phyloP scores from a whole-genome alignment of 2,329 filamentous ascomycete genomes.

The Neonectria coccinea region DNA sequence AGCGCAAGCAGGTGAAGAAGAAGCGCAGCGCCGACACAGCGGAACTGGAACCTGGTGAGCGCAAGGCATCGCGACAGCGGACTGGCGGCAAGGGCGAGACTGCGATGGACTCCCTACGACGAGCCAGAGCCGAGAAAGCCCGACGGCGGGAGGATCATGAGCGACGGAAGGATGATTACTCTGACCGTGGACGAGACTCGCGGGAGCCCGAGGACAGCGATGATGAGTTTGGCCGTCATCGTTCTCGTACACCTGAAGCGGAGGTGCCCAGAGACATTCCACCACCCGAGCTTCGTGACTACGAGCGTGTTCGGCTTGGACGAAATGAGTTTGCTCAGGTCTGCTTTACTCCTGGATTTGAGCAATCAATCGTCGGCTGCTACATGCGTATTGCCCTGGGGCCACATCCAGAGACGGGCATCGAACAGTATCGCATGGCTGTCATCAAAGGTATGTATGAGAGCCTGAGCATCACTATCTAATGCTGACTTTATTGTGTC shows the following conservation, averaged over 20 bases:
- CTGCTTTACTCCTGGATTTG: conserved; percentile 93
- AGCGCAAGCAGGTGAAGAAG: conserved; percentile 65
- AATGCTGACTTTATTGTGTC: conserved; percentile 42
- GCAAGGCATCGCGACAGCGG: conserved; percentile 79
- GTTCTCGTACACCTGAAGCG: conserved; percentile 68
- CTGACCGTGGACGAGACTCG: conserved; percentile 49
- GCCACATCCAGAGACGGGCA: conserved; percentile 76
- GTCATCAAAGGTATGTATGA: conserved; percentile 80
- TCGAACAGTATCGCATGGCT: conserved; percentile 88
- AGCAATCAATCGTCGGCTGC: conserved; percentile 82
- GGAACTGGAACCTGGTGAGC: conserved; percentile 80
- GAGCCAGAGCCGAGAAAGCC: conserved; percentile 71
- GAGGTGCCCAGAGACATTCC: conserved; percentile 77
- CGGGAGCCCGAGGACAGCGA: conserved; percentile 77
- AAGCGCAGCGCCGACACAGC: conserved; percentile 84
- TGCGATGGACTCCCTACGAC: conserved; percentile 77
- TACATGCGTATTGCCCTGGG: conserved; percentile 89
- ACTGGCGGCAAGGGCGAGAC: conserved; percentile 62
- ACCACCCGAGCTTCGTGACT: conserved; percentile 80
- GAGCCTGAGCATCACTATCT: not conserved
- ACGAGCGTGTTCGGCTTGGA: conserved; percentile 85
- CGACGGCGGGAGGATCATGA: conserved; percentile 64
- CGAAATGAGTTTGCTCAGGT: conserved; percentile 89
- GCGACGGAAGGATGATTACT: conserved; percentile 67
- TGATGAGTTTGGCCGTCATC: conserved; percentile 77